Evolutionary conservation across 129 eudicot species (phyloP).

Genomic region (Dittrichia graveolens): DNA sequence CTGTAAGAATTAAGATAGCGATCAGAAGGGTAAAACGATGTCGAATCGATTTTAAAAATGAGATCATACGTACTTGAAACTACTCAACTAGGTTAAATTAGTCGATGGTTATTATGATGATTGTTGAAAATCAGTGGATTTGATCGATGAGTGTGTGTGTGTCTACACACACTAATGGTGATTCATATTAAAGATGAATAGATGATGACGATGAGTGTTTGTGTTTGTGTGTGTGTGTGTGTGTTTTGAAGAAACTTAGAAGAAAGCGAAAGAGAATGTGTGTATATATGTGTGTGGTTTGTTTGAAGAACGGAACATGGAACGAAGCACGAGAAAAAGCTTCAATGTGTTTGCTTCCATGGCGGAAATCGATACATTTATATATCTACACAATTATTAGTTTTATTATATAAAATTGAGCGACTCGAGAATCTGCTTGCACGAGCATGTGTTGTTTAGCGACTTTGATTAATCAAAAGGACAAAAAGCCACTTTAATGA

Average conservation of each 20-base stretch:
- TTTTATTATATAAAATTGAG: slow-evolving; percentile 6
- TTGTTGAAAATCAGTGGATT: too few relatives aligned
- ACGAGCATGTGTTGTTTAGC: slow-evolving; percentile 53
- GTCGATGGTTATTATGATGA: too few relatives aligned
- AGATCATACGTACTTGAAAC: too few relatives aligned
- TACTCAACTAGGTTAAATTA: background rate
- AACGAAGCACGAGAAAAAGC: slow-evolving; percentile 47
- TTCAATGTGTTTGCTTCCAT: slow-evolving; percentile 44
- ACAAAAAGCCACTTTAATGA: slow-evolving; percentile 48
- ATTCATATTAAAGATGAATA: slow-evolving; percentile 12
- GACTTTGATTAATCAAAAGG: slow-evolving; percentile 46
- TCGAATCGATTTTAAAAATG: background rate
- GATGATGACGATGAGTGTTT: slow-evolving; percentile 15
- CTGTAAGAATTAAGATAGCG: background rate
- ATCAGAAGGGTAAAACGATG: background rate
- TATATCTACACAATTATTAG: background rate
- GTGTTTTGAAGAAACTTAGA: slow-evolving; percentile 19
- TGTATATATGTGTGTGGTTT: slow-evolving; percentile 22
- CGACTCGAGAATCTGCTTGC: slow-evolving; percentile 42
- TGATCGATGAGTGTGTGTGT: background rate
- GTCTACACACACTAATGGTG: too few relatives aligned
- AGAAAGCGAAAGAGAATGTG: slow-evolving; percentile 33
- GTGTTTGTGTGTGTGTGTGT: slow-evolving; percentile 5
- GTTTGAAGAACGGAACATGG: slow-evolving; percentile 23
- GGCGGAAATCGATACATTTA: slow-evolving; percentile 37